Evolutionary conservation across 164 flowering plant genomes (phyloP).

Genomic region (Stephania japonica): DNA sequence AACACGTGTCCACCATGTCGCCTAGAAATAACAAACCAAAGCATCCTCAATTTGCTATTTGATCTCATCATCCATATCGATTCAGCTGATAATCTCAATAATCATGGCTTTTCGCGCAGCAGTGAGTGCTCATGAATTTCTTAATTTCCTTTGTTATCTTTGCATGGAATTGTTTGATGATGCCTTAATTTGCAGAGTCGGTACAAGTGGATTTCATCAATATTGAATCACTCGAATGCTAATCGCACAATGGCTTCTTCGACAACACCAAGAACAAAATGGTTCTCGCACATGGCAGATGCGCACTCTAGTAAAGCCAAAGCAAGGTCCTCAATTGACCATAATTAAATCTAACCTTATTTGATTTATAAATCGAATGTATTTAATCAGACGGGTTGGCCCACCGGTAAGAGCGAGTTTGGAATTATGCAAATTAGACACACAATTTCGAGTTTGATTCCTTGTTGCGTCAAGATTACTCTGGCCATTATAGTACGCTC

Average conservation of each 20-base stretch:
- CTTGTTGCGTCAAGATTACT: too few relatives aligned
- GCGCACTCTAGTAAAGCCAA: not conserved
- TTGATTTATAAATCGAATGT: too few relatives aligned
- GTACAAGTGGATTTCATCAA: not conserved
- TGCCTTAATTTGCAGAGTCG: not conserved
- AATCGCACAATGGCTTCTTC: slow-evolving; percentile 17
- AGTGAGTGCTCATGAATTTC: slow-evolving; percentile 9
- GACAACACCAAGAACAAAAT: slow-evolving; percentile 20
- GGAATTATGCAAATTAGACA: not conserved
- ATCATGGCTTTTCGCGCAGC: slow-evolving; percentile 29
- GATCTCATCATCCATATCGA: not conserved
- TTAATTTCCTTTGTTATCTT: too few relatives aligned
- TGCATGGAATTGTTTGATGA: too few relatives aligned
- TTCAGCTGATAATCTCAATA: not conserved
- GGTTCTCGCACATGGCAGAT: slow-evolving; percentile 7
- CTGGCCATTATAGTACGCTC: too few relatives aligned
- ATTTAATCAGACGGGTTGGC: too few relatives aligned
- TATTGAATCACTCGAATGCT: too few relatives aligned
- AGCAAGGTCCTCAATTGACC: not conserved
- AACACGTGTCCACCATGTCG: not conserved
- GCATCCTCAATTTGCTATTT: not conserved
- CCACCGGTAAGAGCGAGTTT: too few relatives aligned
- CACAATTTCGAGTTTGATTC: not conserved
- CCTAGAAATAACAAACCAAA: not conserved
- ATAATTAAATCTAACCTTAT: not conserved